These are phyloP conservation scores for Phytopythium ostracodes DNA, from an alignment of 352 stramenopile species.

Conservation along the genomic window DNA sequence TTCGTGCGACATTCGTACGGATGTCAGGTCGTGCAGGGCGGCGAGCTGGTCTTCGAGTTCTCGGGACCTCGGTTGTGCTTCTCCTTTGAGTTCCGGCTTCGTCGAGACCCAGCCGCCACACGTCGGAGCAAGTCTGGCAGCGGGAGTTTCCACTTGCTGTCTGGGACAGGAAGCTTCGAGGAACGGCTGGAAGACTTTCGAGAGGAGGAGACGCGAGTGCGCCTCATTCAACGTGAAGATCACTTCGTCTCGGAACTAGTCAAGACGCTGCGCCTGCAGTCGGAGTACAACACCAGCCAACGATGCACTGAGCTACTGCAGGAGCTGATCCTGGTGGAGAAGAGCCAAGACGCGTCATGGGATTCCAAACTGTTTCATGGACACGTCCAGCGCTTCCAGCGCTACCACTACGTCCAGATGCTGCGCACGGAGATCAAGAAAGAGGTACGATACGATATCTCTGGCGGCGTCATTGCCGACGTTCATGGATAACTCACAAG, in stretches of 20 bases:
- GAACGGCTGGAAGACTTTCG: conserved; percentile 61
- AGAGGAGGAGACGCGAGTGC: conserved; percentile 47
- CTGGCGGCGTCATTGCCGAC: no score
- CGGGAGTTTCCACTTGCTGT: conserved; percentile 7
- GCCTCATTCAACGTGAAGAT: conserved; percentile 47
- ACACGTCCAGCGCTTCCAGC: conserved; percentile 60
- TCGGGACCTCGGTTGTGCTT: conserved; percentile 53
- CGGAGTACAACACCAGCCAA: conserved; percentile 54
- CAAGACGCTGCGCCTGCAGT: conserved; percentile 67
- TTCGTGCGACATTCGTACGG: not conserved
- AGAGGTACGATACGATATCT: conserved; percentile 28
- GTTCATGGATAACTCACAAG: not conserved
- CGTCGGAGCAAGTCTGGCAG: conserved; percentile 5
- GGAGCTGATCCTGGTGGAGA: conserved; percentile 62
- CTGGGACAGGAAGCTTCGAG: conserved; percentile 24
- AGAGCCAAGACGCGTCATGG: conserved; percentile 48
- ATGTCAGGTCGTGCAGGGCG: conserved; percentile 23
- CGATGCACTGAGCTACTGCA: conserved; percentile 48
- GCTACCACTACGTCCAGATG: conserved; percentile 54
- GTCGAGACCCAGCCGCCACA: conserved; percentile 6
- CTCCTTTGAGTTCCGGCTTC: conserved; percentile 37
- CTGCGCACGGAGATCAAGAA: conserved; percentile 68
- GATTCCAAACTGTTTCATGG: conserved; percentile 70
- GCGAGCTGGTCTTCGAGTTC: conserved; percentile 49
- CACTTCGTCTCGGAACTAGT: conserved; percentile 71